Evolutionary conservation across 108 stramenopile species (phyloP), one percentile per base, ranked within the genome.

Genomic region (Cylindrotheca fusiformis): DNA sequence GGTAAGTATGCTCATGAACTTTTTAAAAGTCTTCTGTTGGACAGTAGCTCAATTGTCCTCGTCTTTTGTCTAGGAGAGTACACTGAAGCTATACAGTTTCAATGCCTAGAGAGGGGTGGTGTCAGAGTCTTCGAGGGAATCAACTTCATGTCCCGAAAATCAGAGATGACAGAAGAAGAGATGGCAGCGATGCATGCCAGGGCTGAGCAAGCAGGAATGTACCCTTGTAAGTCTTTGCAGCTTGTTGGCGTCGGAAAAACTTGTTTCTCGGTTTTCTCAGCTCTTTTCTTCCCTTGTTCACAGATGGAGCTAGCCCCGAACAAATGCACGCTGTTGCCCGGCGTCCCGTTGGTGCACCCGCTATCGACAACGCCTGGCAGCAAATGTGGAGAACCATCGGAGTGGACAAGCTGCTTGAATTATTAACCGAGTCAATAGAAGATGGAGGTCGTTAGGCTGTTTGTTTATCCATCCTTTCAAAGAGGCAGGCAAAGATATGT

Each of bases 61-160:
- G 12, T 2, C 2, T 20, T 26, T 8, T 73, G 76, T 19, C 10
- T 41, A 41, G 36, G 36, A 6, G 81, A 82, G 53, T 94, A 94
- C 73, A 91, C 61, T 8, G 94, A 95, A 73, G 89, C 91, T 2
- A 95, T 95, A 48, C 94, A 95, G 69, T 95, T 95, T 60, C 94
- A 95, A 73, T 95, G 94, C 54, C 67, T 95, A 6, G 91, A 95
- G 63, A 75, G 89, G 1, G 91, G 94, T 23, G 91, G 90, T 12
- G 91, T 95, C 18, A 85, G 94, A n/a, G 94, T 95, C n/a, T 95
- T 95, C 74, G 94, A 95, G 75, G 94, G 94, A 8, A 95, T 95
- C 55, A 95, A 95, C 57, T 95, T 95, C 67, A 87, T 95, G 87
- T 87, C 85, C 29, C 77, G 94, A 52, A 87, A 89, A 46, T 76